Percentiles rank a stretch among this genome's conserved stretches.
Conservation (phyloP, 805 yeast genomes). For the Zygotorulaspora danielsina region DNA sequence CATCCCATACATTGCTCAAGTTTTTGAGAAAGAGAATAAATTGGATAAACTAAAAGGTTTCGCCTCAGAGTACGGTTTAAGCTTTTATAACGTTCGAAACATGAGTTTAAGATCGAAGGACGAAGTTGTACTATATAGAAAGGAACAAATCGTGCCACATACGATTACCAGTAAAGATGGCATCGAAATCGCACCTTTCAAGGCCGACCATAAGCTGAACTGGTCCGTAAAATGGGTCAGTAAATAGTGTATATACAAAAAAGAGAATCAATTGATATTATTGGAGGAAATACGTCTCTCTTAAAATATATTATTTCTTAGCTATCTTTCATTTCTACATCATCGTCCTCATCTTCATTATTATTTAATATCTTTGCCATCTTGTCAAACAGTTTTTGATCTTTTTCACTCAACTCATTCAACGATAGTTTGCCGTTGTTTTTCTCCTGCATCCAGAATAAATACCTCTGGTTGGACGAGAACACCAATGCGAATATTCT, state of each 20-base stretch:
- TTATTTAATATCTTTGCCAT: conserved; percentile 46
- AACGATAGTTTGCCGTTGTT: conserved; percentile 47
- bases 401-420: conserved; percentile 52
- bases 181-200: conserved; percentile 73
- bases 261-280: neutral
- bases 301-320: conserved; percentile 1
- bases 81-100: conserved; percentile 59
- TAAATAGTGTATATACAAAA: conserved; percentile 2
- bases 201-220: conserved; percentile 67
- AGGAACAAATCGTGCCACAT: conserved; percentile 56
- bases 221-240: conserved; percentile 73
- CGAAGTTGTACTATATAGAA: conserved; percentile 52
- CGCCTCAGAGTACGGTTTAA: conserved; percentile 68
- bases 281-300: no score
- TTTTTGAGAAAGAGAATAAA: conserved; percentile 63
- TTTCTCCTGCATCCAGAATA: conserved; percentile 73
- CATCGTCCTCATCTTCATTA: conserved; percentile 20
- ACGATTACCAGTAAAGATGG: conserved; percentile 42
- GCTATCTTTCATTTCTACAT: conserved; percentile 21
- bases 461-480: conserved; percentile 55
- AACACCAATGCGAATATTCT: conserved; percentile 69
- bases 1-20: conserved; percentile 77
- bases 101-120: conserved; percentile 44
- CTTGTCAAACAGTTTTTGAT: conserved; percentile 46
- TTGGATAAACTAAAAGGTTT: conserved; percentile 67